These are phyloP conservation scores for Xylariaceae sp. DNA, from an alignment of 2,329 filamentous ascomycete genomes.

Conservation along the genomic window DNA sequence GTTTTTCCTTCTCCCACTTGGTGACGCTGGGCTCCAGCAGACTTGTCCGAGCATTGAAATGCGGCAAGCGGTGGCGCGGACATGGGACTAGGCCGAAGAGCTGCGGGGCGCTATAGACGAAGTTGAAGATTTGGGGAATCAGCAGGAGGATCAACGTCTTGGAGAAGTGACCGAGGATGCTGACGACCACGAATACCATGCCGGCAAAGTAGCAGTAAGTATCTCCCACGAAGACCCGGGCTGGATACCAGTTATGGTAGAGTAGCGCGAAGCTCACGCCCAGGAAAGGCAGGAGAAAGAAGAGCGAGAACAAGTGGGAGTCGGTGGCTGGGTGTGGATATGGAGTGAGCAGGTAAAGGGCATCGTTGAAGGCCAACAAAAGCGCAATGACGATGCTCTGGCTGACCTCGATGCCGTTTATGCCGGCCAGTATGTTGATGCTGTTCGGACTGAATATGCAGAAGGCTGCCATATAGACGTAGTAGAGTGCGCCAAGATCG, in stretches of 20 bases:
- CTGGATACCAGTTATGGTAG: slow-evolving; percentile 92
- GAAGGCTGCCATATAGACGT: slow-evolving; percentile 92
- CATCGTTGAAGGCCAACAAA: slow-evolving; percentile 81
- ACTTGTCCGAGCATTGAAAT: slow-evolving; percentile 80
- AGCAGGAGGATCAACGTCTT: slow-evolving; percentile 91
- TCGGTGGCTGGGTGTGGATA: slow-evolving; percentile 93
- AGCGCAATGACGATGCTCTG: slow-evolving; percentile 88
- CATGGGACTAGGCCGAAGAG: slow-evolving; percentile 87
- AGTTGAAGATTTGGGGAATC: slow-evolving; percentile 94
- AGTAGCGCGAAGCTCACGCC: slow-evolving; percentile 85
- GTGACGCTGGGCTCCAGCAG: slow-evolving; percentile 83
- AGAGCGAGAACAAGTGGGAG: slow-evolving; percentile 92
- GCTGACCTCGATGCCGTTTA: slow-evolving; percentile 95
- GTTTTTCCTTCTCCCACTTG: slow-evolving; percentile 62
- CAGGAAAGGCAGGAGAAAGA: slow-evolving; percentile 88
- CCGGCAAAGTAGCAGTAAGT: slow-evolving; percentile 99
- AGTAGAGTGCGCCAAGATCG: slow-evolving; percentile 80
- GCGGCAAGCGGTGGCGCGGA: slow-evolving; percentile 84
- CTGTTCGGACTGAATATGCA: slow-evolving; percentile 98
- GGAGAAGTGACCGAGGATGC: slow-evolving; percentile 94
- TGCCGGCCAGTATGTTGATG: slow-evolving; percentile 99
- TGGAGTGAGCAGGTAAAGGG: slow-evolving; percentile 75
- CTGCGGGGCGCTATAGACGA: slow-evolving; percentile 87
- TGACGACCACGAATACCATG: slow-evolving; percentile 97
- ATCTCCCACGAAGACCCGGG: slow-evolving; percentile 92